Evolutionary conservation across 768 basidiomycete genomes (phyloP).

Genomic region (Boletus patriciae): DNA sequence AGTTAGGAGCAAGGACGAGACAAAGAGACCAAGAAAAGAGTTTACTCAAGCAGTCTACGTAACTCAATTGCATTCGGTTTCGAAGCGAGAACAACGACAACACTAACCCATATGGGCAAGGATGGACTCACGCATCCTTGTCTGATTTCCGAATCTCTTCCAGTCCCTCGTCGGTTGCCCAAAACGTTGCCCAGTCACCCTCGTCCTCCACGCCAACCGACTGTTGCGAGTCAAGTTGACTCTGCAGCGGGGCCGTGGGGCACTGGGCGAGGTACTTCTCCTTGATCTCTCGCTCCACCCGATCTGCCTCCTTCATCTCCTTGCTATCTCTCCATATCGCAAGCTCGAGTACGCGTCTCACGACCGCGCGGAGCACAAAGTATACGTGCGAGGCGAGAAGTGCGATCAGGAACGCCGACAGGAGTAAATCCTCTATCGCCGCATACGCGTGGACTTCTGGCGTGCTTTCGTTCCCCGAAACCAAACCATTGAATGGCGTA

Average conservation of each 20-base stretch:
- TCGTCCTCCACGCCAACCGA: constrained; percentile 3
- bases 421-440: constrained; percentile 51
- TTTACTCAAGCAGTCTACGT: constrained; percentile 1
- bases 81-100: neutral
- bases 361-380: constrained; percentile 58
- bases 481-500: constrained; percentile 35
- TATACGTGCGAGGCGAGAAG: constrained; percentile 88
- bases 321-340: constrained; percentile 73
- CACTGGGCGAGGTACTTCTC: constrained; percentile 37
- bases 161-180: constrained; percentile 71
- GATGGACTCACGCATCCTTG: constrained; percentile 51
- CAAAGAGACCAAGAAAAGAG: neutral
- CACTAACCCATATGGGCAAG: neutral
- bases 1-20: neutral
- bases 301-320: constrained; percentile 60
- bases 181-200: constrained; percentile 48
- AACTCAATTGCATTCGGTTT: neutral
- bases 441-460: constrained; percentile 23
- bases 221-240: neutral
- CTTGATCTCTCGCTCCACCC: constrained; percentile 55
- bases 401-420: constrained; percentile 70
- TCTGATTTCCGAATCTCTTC: constrained; percentile 67
- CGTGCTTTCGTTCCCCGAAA: neutral
- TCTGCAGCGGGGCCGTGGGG: constrained; percentile 6
- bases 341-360: constrained; percentile 71